Conservation (phyloP, 148 eudicot genomes). For the Diospyros lotus region DNA sequence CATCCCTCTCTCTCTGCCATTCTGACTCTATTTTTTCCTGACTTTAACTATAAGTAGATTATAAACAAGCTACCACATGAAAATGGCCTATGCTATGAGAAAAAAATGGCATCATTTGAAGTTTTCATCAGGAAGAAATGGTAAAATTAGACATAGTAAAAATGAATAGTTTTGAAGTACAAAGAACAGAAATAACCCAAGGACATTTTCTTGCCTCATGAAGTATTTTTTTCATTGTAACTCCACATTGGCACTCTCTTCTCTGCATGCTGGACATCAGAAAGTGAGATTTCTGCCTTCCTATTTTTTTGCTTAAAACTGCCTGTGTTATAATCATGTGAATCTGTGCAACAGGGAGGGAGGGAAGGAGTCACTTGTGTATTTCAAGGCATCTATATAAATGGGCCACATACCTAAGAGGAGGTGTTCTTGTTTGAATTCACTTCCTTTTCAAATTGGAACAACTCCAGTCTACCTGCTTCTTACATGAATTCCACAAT, state of each 20-base stretch:
- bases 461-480: slow-evolving; percentile 3
- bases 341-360: background rate
- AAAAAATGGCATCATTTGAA: background rate
- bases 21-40: no score
- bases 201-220: background rate
- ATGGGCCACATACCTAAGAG: background rate
- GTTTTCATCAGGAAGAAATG: no score
- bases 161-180: background rate
- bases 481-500: background rate
- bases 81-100: no score
- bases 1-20: background rate
- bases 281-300: no score
- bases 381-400: background rate
- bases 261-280: no score
- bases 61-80: no score
- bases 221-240: background rate
- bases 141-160: background rate
- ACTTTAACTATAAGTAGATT: no score
- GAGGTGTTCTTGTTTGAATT: background rate
- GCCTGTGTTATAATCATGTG: no score
- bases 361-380: background rate
- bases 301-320: no score
- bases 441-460: background rate
- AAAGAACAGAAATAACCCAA: background rate
- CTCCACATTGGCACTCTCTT: background rate